phyloP scores from a whole-genome alignment of 345 rosid genomes.

The Salix udensis region DNA sequence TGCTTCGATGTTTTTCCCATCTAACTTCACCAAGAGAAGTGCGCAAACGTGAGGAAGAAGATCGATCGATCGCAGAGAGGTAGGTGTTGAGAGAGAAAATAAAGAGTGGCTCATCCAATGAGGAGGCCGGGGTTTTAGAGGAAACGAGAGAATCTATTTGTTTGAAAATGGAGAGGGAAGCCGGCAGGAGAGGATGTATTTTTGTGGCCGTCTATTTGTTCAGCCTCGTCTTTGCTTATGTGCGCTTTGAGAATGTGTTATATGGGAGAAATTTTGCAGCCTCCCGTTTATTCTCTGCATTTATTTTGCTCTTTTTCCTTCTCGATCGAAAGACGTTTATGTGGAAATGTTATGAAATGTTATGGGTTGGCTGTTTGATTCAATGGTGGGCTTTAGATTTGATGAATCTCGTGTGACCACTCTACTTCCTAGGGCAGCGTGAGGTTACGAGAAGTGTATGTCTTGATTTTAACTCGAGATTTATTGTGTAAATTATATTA shows the following conservation, averaged over 20 bases:
- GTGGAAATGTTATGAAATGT: background rate
- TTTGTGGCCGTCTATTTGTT: background rate
- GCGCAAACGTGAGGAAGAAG: background rate
- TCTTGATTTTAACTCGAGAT: too few species aligned
- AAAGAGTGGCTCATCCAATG: background rate
- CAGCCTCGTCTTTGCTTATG: slow-evolving; percentile 21
- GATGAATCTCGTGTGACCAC: background rate
- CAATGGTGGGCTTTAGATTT: background rate
- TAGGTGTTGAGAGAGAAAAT: background rate
- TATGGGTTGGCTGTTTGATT: background rate
- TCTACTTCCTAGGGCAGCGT: too few species aligned
- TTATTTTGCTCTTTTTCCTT: background rate
- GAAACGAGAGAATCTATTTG: background rate
- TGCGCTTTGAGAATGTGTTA: background rate
- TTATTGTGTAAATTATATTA: too few species aligned
- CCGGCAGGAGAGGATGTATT: slow-evolving; percentile 10
- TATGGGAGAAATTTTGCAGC: background rate
- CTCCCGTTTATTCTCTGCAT: background rate
- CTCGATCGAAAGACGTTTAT: background rate
- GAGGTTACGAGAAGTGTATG: too few species aligned
- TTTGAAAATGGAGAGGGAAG: background rate
- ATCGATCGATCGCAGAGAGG: background rate
- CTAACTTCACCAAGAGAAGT: background rate
- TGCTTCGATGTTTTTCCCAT: slow-evolving; percentile 45
- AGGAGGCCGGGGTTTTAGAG: background rate